A percentile compares a stretch with the other conserved stretches of the same genome.
Evolutionary conservation across 2,329 filamentous ascomycete genomes (phyloP).

Genomic region (Xylaria sp.): DNA sequence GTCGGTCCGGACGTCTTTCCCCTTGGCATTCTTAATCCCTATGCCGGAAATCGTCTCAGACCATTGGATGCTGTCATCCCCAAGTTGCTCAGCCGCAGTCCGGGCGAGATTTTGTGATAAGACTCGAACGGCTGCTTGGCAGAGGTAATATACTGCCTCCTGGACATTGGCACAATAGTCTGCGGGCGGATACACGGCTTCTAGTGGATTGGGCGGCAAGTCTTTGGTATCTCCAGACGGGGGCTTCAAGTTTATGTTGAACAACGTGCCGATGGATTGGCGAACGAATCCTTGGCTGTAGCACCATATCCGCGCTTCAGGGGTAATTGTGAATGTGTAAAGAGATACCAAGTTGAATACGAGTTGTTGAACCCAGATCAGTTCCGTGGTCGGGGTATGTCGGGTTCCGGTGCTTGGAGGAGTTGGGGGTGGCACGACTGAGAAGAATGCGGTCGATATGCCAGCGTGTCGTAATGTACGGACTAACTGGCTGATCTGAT

Average conservation of each 20-base stretch:
- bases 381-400: slow-evolving; percentile 50
- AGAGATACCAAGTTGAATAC: slow-evolving; percentile 49
- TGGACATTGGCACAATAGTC: slow-evolving; percentile 52
- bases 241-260: slow-evolving; percentile 40
- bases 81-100: slow-evolving; percentile 22
- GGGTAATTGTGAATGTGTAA: slow-evolving; percentile 53
- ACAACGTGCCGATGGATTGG: slow-evolving; percentile 31
- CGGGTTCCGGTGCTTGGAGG: slow-evolving; percentile 38
- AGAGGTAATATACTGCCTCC: slow-evolving; percentile 54
- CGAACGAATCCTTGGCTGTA: slow-evolving; percentile 24
- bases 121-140: slow-evolving; percentile 47
- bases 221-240: slow-evolving; percentile 34
- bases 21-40: slow-evolving; percentile 30
- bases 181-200: slow-evolving; percentile 50
- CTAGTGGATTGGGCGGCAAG: slow-evolving; percentile 42
- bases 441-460: slow-evolving; percentile 49
- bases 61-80: slow-evolving; percentile 33
- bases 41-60: slow-evolving; percentile 34
- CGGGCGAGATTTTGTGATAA: slow-evolving; percentile 31
- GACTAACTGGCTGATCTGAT: slow-evolving; percentile 52
- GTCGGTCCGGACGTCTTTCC: slow-evolving; percentile 26
- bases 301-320: slow-evolving; percentile 42
- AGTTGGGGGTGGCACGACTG: slow-evolving; percentile 46
- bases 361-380: slow-evolving; percentile 50
- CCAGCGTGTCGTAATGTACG: slow-evolving; percentile 54